Percentiles rank a stretch among this genome's conserved stretches.
Conservation (phyloP, 2,329 filamentous ascomycete genomes). For the Thelonectria blattea region DNA sequence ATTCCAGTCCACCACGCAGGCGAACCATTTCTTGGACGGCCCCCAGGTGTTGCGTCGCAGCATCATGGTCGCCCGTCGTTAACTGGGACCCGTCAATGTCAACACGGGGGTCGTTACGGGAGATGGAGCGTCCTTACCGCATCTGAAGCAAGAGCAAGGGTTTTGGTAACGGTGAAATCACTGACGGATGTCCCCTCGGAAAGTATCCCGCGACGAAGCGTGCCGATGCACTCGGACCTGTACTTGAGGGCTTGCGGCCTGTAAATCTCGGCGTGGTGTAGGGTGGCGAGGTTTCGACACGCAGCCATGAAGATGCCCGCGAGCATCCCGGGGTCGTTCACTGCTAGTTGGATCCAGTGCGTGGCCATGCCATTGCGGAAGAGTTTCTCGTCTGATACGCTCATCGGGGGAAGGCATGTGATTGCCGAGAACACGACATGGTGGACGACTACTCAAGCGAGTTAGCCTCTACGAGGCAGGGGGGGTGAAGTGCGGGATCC, state of each 20-base stretch:
- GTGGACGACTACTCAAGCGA: slow-evolving; percentile 8
- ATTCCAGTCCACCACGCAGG: slow-evolving; percentile 4
- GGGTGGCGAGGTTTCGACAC: slow-evolving; percentile 22
- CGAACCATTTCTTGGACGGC: slow-evolving; percentile 11
- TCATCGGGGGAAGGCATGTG: slow-evolving; percentile 9
- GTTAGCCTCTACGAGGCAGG: background rate
- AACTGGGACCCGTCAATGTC: background rate
- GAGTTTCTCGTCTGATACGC: background rate
- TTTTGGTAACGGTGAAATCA: slow-evolving; percentile 27
- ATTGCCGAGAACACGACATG: slow-evolving; percentile 7
- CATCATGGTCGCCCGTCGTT: background rate
- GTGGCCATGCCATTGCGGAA: slow-evolving; percentile 21
- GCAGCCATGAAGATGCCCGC: slow-evolving; percentile 26
- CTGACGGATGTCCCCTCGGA: slow-evolving; percentile 17
- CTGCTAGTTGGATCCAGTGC: slow-evolving; percentile 27
- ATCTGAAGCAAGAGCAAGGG: background rate
- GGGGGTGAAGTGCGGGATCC: background rate
- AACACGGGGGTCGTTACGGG: background rate
- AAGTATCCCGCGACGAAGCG: slow-evolving; percentile 15
- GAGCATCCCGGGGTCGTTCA: slow-evolving; percentile 31
- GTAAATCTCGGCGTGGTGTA: slow-evolving; percentile 16
- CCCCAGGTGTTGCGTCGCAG: background rate
- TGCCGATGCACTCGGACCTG: slow-evolving; percentile 21
- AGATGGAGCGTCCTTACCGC: background rate
- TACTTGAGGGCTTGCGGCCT: slow-evolving; percentile 17